Evolutionary conservation across 176 grass and related monocot species (phyloP).

Genomic region (Zoysia japonica): DNA sequence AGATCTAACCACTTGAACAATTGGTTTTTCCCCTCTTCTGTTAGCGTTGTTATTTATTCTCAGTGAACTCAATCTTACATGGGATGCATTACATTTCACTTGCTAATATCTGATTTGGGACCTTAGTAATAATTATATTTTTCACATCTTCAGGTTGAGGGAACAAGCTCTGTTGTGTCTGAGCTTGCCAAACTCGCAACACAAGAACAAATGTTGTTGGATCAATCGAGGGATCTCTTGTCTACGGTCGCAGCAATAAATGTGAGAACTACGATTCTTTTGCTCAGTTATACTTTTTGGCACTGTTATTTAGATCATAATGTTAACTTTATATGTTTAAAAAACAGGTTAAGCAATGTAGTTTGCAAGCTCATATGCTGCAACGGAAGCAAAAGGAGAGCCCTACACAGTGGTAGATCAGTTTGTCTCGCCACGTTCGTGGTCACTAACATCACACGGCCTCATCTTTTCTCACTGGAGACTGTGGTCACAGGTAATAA

Average conservation of each 20-base stretch:
- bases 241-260: slow-evolving; percentile 78
- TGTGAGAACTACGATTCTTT: slow-evolving; percentile 40
- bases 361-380: slow-evolving; percentile 77
- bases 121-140: background rate
- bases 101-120: background rate
- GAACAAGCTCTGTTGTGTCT: slow-evolving; percentile 57
- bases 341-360: slow-evolving; percentile 86
- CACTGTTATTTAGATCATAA: background rate
- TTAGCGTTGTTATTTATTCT: background rate
- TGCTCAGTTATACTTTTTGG: background rate
- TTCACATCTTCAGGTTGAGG: slow-evolving; percentile 61
- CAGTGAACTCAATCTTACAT: background rate
- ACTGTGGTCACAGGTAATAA: slow-evolving; percentile 70
- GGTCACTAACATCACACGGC: slow-evolving; percentile 67
- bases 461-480: slow-evolving; percentile 65
- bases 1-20: background rate
- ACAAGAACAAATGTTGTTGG: slow-evolving; percentile 75
- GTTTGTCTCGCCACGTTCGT: slow-evolving; percentile 43
- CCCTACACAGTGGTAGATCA: slow-evolving; percentile 50
- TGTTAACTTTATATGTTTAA: slow-evolving; percentile 21
- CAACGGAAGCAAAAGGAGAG: slow-evolving; percentile 62
- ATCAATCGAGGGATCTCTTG: slow-evolving; percentile 77
- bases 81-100: background rate
- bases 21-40: background rate
- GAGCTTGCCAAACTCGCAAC: slow-evolving; percentile 70